phyloP scores from a whole-genome alignment of 1,284 basidiomycete genomes.

The Leccinum pachyderme region DNA sequence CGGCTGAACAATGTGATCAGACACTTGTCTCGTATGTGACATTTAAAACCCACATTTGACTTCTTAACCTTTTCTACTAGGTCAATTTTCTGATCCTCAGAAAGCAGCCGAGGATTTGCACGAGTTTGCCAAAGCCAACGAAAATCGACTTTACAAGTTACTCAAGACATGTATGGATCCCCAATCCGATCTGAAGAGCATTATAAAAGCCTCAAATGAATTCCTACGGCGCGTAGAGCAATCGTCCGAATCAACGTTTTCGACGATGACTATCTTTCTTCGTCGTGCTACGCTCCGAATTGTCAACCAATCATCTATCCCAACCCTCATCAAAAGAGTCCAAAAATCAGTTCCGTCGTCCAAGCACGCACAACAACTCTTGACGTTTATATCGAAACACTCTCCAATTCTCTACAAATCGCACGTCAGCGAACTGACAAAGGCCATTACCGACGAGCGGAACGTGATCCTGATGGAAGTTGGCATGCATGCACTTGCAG shows the following conservation, averaged over 20 bases:
- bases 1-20: slow-evolving; percentile 56
- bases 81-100: slow-evolving; percentile 63
- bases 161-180: slow-evolving; percentile 81
- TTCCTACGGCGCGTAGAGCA: slow-evolving; percentile 76
- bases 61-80: slow-evolving; percentile 32
- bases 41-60: slow-evolving; percentile 3
- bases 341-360: slow-evolving; percentile 46
- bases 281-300: slow-evolving; percentile 72
- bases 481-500: slow-evolving; percentile 73
- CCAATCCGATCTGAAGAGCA: slow-evolving; percentile 77
- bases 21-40: slow-evolving; percentile 53
- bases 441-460: slow-evolving; percentile 65
- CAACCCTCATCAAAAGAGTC: slow-evolving; percentile 72
- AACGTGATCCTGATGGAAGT: slow-evolving; percentile 63
- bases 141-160: slow-evolving; percentile 82
- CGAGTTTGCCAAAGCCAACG: slow-evolving; percentile 85
- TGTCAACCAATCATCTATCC: slow-evolving; percentile 83
- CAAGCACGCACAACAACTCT: slow-evolving; percentile 48
- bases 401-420: slow-evolving; percentile 71
- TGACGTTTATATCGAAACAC: slow-evolving; percentile 75
- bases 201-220: slow-evolving; percentile 81
- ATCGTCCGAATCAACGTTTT: slow-evolving; percentile 55
- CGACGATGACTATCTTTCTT: slow-evolving; percentile 75
- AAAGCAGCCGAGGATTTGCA: slow-evolving; percentile 80
- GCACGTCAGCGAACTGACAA: slow-evolving; percentile 74